A percentile compares a stretch with the other conserved stretches of the same genome.
phyloP scores from a whole-genome alignment of 2,329 filamentous ascomycete species.

The Plenodomus biglobosus region DNA sequence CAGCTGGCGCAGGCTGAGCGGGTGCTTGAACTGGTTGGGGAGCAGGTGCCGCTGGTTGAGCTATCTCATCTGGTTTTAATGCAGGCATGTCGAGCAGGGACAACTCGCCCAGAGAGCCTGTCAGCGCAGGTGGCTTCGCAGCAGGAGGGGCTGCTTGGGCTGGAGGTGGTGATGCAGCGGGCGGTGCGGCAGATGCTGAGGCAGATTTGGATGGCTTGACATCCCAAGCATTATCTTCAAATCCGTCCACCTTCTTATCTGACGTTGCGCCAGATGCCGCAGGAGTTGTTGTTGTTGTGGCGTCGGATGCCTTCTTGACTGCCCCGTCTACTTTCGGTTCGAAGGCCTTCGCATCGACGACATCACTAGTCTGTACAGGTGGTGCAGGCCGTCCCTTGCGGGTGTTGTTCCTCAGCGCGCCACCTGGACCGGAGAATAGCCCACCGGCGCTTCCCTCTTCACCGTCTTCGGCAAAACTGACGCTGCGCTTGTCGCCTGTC shows the following conservation, averaged over 20 bases:
- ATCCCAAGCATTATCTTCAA: slow-evolving; percentile 97
- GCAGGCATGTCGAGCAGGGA: slow-evolving; percentile 61
- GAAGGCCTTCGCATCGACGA: slow-evolving; percentile 85
- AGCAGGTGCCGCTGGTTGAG: slow-evolving; percentile 50
- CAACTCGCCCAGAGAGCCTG: slow-evolving; percentile 70
- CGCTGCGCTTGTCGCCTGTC: slow-evolving; percentile 58
- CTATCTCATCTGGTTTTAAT: slow-evolving; percentile 40
- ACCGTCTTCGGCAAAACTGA: slow-evolving; percentile 61
- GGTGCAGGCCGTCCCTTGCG: slow-evolving; percentile 87
- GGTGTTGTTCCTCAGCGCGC: slow-evolving; percentile 88
- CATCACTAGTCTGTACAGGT: slow-evolving; percentile 79
- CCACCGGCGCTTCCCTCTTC: slow-evolving; percentile 65
- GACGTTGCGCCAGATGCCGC: slow-evolving; percentile 52
- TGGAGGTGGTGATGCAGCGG: slow-evolving; percentile 45
- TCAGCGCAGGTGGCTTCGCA: slow-evolving; percentile 43
- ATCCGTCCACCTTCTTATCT: slow-evolving; percentile 62
- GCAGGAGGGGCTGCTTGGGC: slow-evolving; percentile 47
- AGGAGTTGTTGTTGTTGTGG: slow-evolving; percentile 54
- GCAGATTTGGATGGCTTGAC: slow-evolving; percentile 76
- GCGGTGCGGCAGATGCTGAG: slow-evolving; percentile 43
- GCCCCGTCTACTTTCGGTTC: slow-evolving; percentile 58
- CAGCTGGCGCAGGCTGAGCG: slow-evolving; percentile 44
- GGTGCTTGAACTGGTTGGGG: slow-evolving; percentile 45
- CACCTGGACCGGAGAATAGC: slow-evolving; percentile 91
- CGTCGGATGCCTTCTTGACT: slow-evolving; percentile 50